phyloP scores from a whole-genome alignment of 768 basidiomycete genomes.

The Pisolithus marmoratus region DNA sequence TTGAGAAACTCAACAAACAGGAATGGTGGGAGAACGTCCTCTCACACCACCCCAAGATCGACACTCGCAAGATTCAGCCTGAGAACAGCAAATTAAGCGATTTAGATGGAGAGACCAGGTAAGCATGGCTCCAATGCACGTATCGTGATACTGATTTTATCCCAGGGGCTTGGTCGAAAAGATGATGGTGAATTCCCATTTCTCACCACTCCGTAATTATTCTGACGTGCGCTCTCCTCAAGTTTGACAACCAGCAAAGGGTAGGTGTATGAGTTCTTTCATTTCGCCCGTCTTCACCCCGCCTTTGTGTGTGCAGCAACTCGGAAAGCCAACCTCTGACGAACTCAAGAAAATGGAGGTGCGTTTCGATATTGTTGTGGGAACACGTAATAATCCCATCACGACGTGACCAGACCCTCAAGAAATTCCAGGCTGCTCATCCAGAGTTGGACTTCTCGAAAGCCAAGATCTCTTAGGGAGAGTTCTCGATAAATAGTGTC shows the following conservation, averaged over 20 bases:
- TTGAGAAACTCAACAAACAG: constrained; percentile 83
- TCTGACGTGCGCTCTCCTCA: constrained; percentile 10
- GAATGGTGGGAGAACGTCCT: constrained; percentile 99
- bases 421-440: constrained; percentile 85
- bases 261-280: constrained; percentile 15
- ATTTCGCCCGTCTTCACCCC: background rate
- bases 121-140: constrained; percentile 9
- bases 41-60: constrained; percentile 93
- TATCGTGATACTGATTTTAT: constrained; percentile 8
- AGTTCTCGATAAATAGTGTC: background rate
- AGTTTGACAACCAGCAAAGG: constrained; percentile 43
- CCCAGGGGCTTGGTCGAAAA: constrained; percentile 95
- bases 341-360: constrained; percentile 92
- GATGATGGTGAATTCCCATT: constrained; percentile 82
- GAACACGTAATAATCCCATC: background rate
- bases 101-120: constrained; percentile 93
- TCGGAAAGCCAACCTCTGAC: constrained; percentile 94
- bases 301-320: constrained; percentile 50
- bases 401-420: constrained; percentile 51
- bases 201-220: background rate
- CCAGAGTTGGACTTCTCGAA: constrained; percentile 95
- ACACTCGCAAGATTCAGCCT: constrained; percentile 93
- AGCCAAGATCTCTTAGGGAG: constrained; percentile 71
- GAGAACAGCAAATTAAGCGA: constrained; percentile 95
- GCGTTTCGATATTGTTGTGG: constrained; percentile 7